Evolutionary conservation across 139 green algal genomes (phyloP), one percentile per base, ranked within the genome.

Genomic region (Dunaliella sp.): DNA sequence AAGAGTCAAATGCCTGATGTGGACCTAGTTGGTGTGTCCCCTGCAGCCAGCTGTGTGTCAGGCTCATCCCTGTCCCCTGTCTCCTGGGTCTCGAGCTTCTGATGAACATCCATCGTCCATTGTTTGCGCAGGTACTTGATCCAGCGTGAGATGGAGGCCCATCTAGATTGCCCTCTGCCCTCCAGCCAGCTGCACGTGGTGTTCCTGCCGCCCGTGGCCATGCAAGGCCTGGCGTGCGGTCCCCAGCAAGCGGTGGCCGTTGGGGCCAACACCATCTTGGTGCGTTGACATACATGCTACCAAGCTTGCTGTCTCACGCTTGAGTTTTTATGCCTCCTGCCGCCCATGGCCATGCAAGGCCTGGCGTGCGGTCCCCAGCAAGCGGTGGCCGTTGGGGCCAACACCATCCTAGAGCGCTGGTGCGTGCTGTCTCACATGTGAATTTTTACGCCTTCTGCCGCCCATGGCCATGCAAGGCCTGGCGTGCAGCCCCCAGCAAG

Each of bases 391-490:
- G 76, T 81, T 30, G 76, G 76, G 37, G 30, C 76, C 76, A 37
- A 81, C 76, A 81, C 37, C 76, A 81, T 81, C n/a, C 12, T 81
- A 1, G 76, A n/a, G n/a, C n/a, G n/a, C n/a, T n/a, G n/a, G n/a
- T n/a, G n/a, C n/a, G n/a, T n/a, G n/a, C n/a, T n/a, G n/a, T n/a
- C n/a, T n/a, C n/a, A n/a, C n/a, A n/a, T n/a, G n/a, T n/a, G n/a
- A n/a, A n/a, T n/a, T n/a, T n/a, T n/a, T n/a, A n/a, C n/a, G n/a
- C n/a, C n/a, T n/a, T n/a, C n/a, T 65, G 48, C 48, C 48, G 7
- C 48, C 48, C 7, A 16, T 16, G 16, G 48, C 48, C 48, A 65
- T 65, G 48, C 48, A 65, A 16, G 48, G 7, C 7, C 48, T 65
- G 7, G 48, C 48, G 48, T 65, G 48, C 16, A 16, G 48, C 7